phyloP scores from a whole-genome alignment of 805 yeast species.

The Sugiyamaella valdiviana region DNA sequence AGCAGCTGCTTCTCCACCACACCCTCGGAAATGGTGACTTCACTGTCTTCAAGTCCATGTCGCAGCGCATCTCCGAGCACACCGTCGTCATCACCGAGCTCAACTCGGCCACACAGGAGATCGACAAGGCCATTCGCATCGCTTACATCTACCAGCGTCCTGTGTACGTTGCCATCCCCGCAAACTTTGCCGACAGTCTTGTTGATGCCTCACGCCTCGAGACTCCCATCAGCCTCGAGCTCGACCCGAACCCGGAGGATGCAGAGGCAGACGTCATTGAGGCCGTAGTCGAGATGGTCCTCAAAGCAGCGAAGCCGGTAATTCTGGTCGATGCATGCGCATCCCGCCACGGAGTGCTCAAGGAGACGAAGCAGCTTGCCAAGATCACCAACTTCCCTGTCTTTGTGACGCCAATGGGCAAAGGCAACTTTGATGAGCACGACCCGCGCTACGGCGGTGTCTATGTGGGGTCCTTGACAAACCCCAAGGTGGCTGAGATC shows the following conservation, averaged over 20 bases:
- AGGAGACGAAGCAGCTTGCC: slow-evolving; percentile 58
- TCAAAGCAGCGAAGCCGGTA: slow-evolving; percentile 59
- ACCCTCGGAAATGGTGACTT: slow-evolving; percentile 81
- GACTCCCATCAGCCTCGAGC: slow-evolving; percentile 57
- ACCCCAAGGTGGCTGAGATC: slow-evolving; percentile 62
- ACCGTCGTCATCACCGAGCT: slow-evolving; percentile 59
- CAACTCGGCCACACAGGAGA: slow-evolving; percentile 57
- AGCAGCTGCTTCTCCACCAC: slow-evolving; percentile 71
- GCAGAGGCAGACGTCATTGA: slow-evolving; percentile 60
- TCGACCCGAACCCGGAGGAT: slow-evolving; percentile 52
- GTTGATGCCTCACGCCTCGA: slow-evolving; percentile 42
- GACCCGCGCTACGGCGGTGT: slow-evolving; percentile 76
- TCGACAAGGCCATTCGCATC: slow-evolving; percentile 67
- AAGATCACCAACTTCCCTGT: slow-evolving; percentile 70
- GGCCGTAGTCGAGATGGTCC: slow-evolving; percentile 46
- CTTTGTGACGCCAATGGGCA: slow-evolving; percentile 88
- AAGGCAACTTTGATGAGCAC: slow-evolving; percentile 68
- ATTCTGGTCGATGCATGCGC: slow-evolving; percentile 86
- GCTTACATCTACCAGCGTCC: slow-evolving; percentile 73
- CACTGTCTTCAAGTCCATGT: slow-evolving; percentile 74
- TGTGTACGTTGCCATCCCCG: slow-evolving; percentile 75
- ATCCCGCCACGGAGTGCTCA: slow-evolving; percentile 61
- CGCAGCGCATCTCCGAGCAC: slow-evolving; percentile 62
- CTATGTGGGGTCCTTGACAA: slow-evolving; percentile 75
- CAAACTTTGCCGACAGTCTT: slow-evolving; percentile 63